phyloP scores from a whole-genome alignment of 805 yeast genomes.

The Ogataea glucozyma region DNA sequence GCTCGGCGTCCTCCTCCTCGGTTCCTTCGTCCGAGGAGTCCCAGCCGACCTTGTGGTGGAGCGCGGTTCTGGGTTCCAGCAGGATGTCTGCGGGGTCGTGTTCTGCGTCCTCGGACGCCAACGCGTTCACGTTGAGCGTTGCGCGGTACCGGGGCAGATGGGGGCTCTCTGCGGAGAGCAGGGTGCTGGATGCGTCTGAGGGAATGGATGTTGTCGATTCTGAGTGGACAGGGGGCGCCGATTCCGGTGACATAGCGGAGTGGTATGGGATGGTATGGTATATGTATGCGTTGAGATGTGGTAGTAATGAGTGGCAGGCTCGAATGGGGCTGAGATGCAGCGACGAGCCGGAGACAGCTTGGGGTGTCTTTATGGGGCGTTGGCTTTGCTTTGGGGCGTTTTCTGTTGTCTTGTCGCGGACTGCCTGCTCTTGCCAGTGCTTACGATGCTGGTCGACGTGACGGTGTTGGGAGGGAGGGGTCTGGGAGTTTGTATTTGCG shows the following conservation, averaged over 20 bases:
- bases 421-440: too few relatives aligned
- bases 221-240: not conserved
- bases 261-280: not conserved
- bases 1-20: constrained; percentile 9
- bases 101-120: constrained; percentile 19
- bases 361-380: too few relatives aligned
- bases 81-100: constrained; percentile 6
- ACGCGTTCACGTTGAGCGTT: constrained; percentile 32
- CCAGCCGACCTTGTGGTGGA: constrained; percentile 10
- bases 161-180: not conserved
- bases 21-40: constrained; percentile 15
- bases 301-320: too few relatives aligned
- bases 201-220: not conserved
- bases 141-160: constrained; percentile 32
- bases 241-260: not conserved
- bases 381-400: too few relatives aligned
- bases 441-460: too few relatives aligned
- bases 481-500: not conserved
- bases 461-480: not conserved
- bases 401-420: too few relatives aligned
- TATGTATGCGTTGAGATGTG: too few relatives aligned
- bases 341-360: too few relatives aligned
- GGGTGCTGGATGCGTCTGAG: constrained; percentile 5
- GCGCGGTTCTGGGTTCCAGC: not conserved
- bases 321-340: too few relatives aligned